These are phyloP conservation scores for Protomyces lactucae-debilis DNA, from an alignment of 1,139 yeast species.

Conservation along the genomic window DNA sequence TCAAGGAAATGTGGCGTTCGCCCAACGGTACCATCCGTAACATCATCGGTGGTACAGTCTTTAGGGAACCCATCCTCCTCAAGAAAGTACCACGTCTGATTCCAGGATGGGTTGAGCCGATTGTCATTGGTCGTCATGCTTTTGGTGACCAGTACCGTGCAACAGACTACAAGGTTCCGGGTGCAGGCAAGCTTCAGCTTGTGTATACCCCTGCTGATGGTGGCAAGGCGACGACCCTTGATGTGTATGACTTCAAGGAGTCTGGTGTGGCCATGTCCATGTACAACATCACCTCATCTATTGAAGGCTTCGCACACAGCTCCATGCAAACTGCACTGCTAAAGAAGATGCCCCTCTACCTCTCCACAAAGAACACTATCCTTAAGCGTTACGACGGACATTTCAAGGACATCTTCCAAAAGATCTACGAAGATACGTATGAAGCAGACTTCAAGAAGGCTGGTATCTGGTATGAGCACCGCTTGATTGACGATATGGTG, in stretches of 20 bases:
- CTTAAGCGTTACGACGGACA: conserved; percentile 90
- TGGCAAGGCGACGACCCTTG: conserved; percentile 53
- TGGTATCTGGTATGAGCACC: conserved; percentile 92
- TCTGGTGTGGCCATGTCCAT: conserved; percentile 86
- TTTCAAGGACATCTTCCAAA: conserved; percentile 88
- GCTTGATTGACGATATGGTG: conserved; percentile 96
- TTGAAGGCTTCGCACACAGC: conserved; percentile 82
- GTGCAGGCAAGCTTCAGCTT: conserved; percentile 72
- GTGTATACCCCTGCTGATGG: conserved; percentile 69
- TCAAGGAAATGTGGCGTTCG: conserved; percentile 95
- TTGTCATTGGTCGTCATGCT: conserved; percentile 94
- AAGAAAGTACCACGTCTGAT: conserved; percentile 82
- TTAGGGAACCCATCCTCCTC: conserved; percentile 93
- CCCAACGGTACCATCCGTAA: conserved; percentile 97
- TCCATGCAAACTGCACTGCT: conserved; percentile 83
- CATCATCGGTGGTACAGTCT: conserved; percentile 91
- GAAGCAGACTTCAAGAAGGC: conserved; percentile 63
- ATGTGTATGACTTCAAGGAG: conserved; percentile 67
- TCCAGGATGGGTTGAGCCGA: conserved; percentile 92
- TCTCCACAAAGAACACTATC: conserved; percentile 91
- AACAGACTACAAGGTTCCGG: conserved; percentile 72
- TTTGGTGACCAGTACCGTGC: conserved; percentile 97
- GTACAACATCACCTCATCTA: conserved; percentile 93
- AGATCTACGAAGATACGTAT: conserved; percentile 66
- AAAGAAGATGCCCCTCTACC: conserved; percentile 70